Evolutionary conservation across 257 asterid genomes (phyloP).

Genomic region (Nicotiana undulata): DNA sequence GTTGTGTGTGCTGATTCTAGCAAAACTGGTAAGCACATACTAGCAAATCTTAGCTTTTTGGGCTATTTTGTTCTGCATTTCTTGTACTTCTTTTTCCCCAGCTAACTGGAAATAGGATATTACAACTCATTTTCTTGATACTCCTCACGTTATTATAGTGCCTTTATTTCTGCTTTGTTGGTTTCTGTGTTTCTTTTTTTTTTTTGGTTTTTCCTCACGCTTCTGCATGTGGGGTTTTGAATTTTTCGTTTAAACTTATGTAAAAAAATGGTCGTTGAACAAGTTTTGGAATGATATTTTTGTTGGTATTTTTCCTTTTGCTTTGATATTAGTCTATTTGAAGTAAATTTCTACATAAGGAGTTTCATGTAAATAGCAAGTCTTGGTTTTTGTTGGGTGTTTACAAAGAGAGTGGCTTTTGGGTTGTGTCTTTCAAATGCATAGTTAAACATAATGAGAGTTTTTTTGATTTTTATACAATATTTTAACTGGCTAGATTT

Average conservation of each 20-base stretch:
- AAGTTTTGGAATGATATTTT: background rate
- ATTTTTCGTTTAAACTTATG: conserved; percentile 7
- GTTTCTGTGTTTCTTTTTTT: conserved; percentile 27
- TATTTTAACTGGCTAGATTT: conserved; percentile 19
- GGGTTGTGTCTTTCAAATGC: conserved; percentile 49
- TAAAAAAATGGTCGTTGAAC: background rate
- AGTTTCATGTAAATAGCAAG: conserved; percentile 10
- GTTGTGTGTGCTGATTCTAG: conserved; percentile 31
- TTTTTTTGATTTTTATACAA: conserved; percentile 6
- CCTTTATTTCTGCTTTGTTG: conserved; percentile 26
- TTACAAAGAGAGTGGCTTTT: conserved; percentile 54
- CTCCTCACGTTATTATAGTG: conserved; percentile 3
- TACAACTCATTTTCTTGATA: conserved; percentile 18
- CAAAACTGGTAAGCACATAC: conserved; percentile 42
- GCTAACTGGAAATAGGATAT: conserved; percentile 4
- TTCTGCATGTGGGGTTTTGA: conserved; percentile 33
- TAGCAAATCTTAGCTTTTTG: conserved; percentile 37
- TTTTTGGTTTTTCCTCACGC: background rate
- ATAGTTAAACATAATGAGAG: background rate
- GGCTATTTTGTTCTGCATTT: conserved; percentile 12
- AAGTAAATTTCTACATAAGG: conserved; percentile 20
- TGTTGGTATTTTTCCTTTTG: background rate
- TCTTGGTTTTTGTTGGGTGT: conserved; percentile 39
- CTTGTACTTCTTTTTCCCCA: background rate
- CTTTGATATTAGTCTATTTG: conserved; percentile 5